Conservation (phyloP, 208 protist genomes). For the Angomonas deanei region DNA sequence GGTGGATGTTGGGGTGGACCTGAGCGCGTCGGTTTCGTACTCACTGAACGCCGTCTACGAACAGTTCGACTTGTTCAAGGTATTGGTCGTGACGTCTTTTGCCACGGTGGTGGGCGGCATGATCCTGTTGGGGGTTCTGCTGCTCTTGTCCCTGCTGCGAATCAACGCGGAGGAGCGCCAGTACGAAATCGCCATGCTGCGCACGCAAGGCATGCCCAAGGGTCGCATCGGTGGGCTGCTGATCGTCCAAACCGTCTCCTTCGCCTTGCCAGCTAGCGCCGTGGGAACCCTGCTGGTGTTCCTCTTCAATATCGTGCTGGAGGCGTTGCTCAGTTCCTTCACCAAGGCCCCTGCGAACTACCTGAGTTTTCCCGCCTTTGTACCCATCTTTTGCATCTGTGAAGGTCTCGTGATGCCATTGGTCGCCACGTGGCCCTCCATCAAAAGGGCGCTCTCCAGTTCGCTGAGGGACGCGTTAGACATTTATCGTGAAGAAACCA, state of each 20-base stretch:
- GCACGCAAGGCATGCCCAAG: slow-evolving; percentile 88
- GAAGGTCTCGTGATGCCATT: slow-evolving; percentile 83
- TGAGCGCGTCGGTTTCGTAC: slow-evolving; percentile 38
- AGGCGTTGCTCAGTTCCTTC: slow-evolving; percentile 54
- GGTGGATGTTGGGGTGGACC: slow-evolving; percentile 37
- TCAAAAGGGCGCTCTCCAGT: slow-evolving; percentile 64
- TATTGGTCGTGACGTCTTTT: slow-evolving; percentile 87
- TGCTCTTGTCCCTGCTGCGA: slow-evolving; percentile 91
- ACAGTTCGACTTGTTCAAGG: slow-evolving; percentile 59
- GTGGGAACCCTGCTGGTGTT: slow-evolving; percentile 70
- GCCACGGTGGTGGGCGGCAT: slow-evolving; percentile 74
- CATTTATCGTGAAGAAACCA: slow-evolving; percentile 88
- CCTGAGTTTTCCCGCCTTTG: slow-evolving; percentile 18
- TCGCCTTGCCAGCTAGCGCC: slow-evolving; percentile 85
- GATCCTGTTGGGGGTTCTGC: slow-evolving; percentile 75
- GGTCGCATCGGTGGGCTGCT: slow-evolving; percentile 76
- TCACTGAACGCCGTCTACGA: slow-evolving; percentile 50
- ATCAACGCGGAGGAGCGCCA: slow-evolving; percentile 94
- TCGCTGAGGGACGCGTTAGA: slow-evolving; percentile 92
- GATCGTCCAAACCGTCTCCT: slow-evolving; percentile 74
- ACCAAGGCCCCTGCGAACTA: slow-evolving; percentile 28
- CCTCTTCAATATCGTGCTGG: slow-evolving; percentile 57
- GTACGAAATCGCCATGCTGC: slow-evolving; percentile 96
- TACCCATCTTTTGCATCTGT: slow-evolving; percentile 49
- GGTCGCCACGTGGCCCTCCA: slow-evolving; percentile 74